phyloP scores from a whole-genome alignment of 306 rosid species.

The Oxytropis ochrocephala region DNA sequence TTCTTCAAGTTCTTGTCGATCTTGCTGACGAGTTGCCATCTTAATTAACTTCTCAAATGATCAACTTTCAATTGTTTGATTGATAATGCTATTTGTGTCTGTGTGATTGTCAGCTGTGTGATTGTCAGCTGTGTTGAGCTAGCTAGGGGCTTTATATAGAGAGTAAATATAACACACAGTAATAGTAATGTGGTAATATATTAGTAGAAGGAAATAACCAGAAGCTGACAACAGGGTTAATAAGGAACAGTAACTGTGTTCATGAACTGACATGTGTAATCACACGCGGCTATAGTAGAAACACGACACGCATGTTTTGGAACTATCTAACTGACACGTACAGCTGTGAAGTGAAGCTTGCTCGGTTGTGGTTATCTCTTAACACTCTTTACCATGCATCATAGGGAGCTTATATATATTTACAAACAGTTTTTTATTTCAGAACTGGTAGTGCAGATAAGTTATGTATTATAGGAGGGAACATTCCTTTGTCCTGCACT shows the following conservation, averaged over 20 bases:
- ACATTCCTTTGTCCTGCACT: no score
- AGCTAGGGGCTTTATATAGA: constrained; percentile 22
- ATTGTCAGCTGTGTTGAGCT: no score
- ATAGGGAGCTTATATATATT: no score
- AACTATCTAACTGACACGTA: constrained; percentile 15
- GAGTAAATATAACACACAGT: not conserved
- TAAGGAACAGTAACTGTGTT: not conserved
- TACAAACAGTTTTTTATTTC: not conserved
- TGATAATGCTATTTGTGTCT: not conserved
- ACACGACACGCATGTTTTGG: constrained; percentile 19
- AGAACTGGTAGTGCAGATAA: no score
- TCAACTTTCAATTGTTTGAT: not conserved
- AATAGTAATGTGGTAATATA: not conserved
- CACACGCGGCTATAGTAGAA: constrained; percentile 1
- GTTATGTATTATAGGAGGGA: no score
- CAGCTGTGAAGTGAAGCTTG: not conserved
- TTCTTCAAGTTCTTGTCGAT: constrained; percentile 40
- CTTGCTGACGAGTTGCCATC: constrained; percentile 46
- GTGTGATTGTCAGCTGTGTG: no score
- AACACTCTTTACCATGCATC: no score
- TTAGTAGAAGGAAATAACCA: not conserved
- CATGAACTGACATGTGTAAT: constrained; percentile 20
- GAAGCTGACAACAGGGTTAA: constrained; percentile 24
- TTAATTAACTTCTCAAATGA: not conserved
- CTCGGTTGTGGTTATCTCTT: not conserved